phyloP scores from a whole-genome alignment of 1,139 yeast species.

The Pichia sp. region DNA sequence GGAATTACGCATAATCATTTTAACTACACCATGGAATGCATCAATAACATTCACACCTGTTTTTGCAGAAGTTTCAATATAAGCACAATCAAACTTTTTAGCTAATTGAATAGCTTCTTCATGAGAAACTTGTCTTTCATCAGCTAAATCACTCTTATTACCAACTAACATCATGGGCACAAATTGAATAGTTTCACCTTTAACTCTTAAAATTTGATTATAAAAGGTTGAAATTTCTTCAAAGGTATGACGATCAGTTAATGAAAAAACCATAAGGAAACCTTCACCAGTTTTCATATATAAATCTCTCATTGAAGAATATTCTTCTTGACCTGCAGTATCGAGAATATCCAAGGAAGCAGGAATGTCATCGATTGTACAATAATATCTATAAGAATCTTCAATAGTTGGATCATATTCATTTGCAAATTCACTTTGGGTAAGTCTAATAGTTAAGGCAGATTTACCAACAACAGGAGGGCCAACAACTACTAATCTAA shows the following conservation, averaged over 20 bases:
- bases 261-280: slow-evolving; percentile 79
- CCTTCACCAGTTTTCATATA: slow-evolving; percentile 86
- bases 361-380: slow-evolving; percentile 46
- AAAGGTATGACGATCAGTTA: slow-evolving; percentile 80
- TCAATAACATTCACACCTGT: slow-evolving; percentile 84
- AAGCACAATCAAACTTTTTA: slow-evolving; percentile 82
- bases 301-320: slow-evolving; percentile 79
- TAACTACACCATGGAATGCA: slow-evolving; percentile 81
- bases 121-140: slow-evolving; percentile 67
- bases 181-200: slow-evolving; percentile 52
- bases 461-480: slow-evolving; percentile 99
- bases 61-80: slow-evolving; percentile 92
- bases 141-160: slow-evolving; percentile 76
- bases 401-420: slow-evolving; percentile 98
- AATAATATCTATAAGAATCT: slow-evolving; percentile 58
- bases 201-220: slow-evolving; percentile 85
- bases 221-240: slow-evolving; percentile 75
- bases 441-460: slow-evolving; percentile 84
- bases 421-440: slow-evolving; percentile 88
- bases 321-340: slow-evolving; percentile 98
- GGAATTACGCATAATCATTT: slow-evolving; percentile 24
- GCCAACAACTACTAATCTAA: slow-evolving; percentile 89
- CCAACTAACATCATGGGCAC: slow-evolving; percentile 89
- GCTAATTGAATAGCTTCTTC: slow-evolving; percentile 82
- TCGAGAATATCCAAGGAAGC: slow-evolving; percentile 72